Conservation (phyloP, 331 rosid species). For the Pyracantha coccinea region DNA sequence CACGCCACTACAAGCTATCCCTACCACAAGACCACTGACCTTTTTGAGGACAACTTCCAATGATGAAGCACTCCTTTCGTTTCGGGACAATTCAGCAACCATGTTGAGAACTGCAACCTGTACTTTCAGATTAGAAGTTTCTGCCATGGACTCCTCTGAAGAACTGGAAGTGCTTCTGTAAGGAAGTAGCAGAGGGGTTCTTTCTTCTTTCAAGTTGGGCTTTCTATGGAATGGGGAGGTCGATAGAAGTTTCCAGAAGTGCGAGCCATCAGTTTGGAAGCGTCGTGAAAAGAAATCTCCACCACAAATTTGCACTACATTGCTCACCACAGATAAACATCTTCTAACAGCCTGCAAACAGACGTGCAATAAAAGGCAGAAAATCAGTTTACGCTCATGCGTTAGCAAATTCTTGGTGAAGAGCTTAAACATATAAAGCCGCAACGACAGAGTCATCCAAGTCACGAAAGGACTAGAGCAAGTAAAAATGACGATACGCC, state of each 20-base stretch:
- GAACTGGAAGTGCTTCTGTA: constrained; percentile 49
- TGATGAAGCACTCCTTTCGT: constrained; percentile 56
- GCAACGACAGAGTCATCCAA: not conserved
- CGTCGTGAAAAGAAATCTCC: constrained; percentile 96
- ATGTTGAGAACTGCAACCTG: constrained; percentile 78
- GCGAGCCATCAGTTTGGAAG: constrained; percentile 66
- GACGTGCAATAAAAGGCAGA: not conserved
- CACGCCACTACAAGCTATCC: constrained; percentile 80
- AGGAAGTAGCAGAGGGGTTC: constrained; percentile 65
- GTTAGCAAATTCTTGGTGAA: not conserved
- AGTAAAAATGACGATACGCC: not conserved
- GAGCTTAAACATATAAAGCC: not conserved
- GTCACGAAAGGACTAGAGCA: not conserved
- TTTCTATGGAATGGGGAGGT: constrained; percentile 61
- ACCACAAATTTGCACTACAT: constrained; percentile 54
- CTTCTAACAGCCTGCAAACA: constrained; percentile 57
- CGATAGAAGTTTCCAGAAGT: constrained; percentile 81
- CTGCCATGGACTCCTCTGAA: constrained; percentile 58
- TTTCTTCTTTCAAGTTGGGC: constrained; percentile 43
- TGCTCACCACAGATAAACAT: constrained; percentile 58
- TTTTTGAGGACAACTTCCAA: constrained; percentile 68
- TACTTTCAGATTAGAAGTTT: constrained; percentile 68
- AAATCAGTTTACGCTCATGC: not conserved
- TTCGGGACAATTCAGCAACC: constrained; percentile 66
- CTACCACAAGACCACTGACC: constrained; percentile 67